Evolutionary conservation across 129 eudicot species (phyloP).

Genomic region (Flaveria sonorensis): DNA sequence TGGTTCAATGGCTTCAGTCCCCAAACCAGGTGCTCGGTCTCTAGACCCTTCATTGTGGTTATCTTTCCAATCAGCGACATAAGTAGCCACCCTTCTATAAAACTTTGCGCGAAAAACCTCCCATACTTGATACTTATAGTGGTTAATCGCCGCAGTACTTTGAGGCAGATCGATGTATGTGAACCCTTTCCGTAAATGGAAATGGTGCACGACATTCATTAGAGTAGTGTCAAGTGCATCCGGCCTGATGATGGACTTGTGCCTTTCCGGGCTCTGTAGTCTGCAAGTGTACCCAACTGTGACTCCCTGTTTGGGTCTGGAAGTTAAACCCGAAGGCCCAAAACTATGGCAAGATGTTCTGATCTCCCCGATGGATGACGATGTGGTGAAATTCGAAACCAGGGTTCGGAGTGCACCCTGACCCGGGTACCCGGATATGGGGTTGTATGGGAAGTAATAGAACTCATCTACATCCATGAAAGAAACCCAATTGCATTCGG

Average conservation of each 20-base stretch:
- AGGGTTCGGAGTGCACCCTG: slow-evolving; percentile 52
- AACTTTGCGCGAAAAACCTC: slow-evolving; percentile 87
- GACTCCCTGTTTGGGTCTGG: slow-evolving; percentile 70
- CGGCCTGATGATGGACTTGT: slow-evolving; percentile 81
- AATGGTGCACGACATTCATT: slow-evolving; percentile 92
- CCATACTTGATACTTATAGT: slow-evolving; percentile 97
- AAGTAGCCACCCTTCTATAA: slow-evolving; percentile 90
- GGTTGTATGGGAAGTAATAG: slow-evolving; percentile 63
- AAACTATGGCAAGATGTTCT: slow-evolving; percentile 87
- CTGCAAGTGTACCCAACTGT: slow-evolving; percentile 91
- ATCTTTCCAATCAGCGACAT: slow-evolving; percentile 95
- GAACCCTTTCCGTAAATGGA: slow-evolving; percentile 67
- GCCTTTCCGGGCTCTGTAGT: slow-evolving; percentile 88
- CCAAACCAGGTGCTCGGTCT: slow-evolving; percentile 94
- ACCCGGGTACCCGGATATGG: slow-evolving; percentile 34
- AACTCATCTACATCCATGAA: slow-evolving; percentile 96
- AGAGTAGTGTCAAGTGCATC: slow-evolving; percentile 77
- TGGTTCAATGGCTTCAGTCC: slow-evolving; percentile 94
- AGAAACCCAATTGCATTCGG: slow-evolving; percentile 80
- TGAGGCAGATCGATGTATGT: slow-evolving; percentile 50
- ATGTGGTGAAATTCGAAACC: slow-evolving; percentile 58
- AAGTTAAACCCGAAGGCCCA: slow-evolving; percentile 84
- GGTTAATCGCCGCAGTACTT: slow-evolving; percentile 62
- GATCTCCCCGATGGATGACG: slow-evolving; percentile 63
- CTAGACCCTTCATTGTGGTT: slow-evolving; percentile 92